Evolutionary conservation across 805 yeast species (phyloP), one percentile per base, ranked within the genome.

Genomic region (Kodamaea fukazawae): DNA sequence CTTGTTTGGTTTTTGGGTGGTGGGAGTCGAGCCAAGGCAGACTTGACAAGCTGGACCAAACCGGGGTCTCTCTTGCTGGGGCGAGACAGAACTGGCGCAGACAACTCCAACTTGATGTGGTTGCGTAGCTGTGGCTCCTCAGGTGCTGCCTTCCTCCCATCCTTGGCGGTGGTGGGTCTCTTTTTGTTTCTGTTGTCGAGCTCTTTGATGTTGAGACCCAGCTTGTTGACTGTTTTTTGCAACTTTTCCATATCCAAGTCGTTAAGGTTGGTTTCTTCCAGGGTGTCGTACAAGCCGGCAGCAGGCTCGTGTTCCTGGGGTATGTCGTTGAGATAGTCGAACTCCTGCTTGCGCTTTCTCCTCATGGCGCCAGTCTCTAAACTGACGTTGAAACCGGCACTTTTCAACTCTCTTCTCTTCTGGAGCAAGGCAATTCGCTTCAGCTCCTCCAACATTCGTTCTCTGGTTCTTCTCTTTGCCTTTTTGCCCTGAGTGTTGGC

Each of bases 401-500:
- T 83, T 53, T 87, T 85, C 57, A 87, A 65, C 47, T 86, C 95
- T 48, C 96, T 67, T 48, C 96, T 70, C 48, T 82, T 84, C 50
- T 89, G 95, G 9, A 91, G 55, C 42, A 81, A 64, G 0, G 96
- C 86, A 15, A 88, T 70, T 23, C 95, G 64, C 50, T 79, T 75
- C 43, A 87, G 84, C 54, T 89, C 95, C 36, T 81, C 86, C 32
- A 88, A 64, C 75, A 86, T 73, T 36, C 93, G 67, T 57, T 91
- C 98, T 42, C 97, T 70, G 2, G 83, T 86, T 55, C 90, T 88
- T 43, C 98, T 65, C 43, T 90, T 86, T 0, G 97, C 96, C 60
- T 91, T 91, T 50, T 90, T 89, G 44, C 98, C 99, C 58, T 85
- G 88, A 0, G 97, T 89, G 52, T 88, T 90, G 9, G 95, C 86